A percentile compares a stretch with the other conserved stretches of the same genome.
Evolutionary conservation across 164 flowering plant genomes (phyloP).

Genomic region (Vitis vinifera): ASM3070453v1 NC_081808.1:15102501-15103000

Average conservation of each 20-base stretch:
- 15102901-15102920: slow-evolving; percentile 35
- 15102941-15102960: slow-evolving; percentile 41
- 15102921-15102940: slow-evolving; percentile 31
- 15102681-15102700: slow-evolving; percentile 27
- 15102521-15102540: slow-evolving; percentile 23
- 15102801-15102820: slow-evolving; percentile 34
- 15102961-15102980: slow-evolving; percentile 42
- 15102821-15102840: slow-evolving; percentile 48
- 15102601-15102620: slow-evolving; percentile 31
- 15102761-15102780: slow-evolving; percentile 39
- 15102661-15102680: slow-evolving; percentile 16
- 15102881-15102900: slow-evolving; percentile 49
- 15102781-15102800: slow-evolving; percentile 46
- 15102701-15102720: slow-evolving; percentile 41
- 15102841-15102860: slow-evolving; percentile 37
- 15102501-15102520: slow-evolving; percentile 38
- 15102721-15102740: slow-evolving; percentile 35
- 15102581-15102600: slow-evolving; percentile 31
- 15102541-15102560: slow-evolving; percentile 37
- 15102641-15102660: slow-evolving; percentile 23
- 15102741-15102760: slow-evolving; percentile 38
- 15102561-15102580: slow-evolving; percentile 36
- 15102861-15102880: slow-evolving; percentile 34
- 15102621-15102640: slow-evolving; percentile 31
- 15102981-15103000: slow-evolving; percentile 44